Evolutionary conservation across 1,284 basidiomycete species (phyloP).

Genomic region (Ganoderma meredithae): DNA sequence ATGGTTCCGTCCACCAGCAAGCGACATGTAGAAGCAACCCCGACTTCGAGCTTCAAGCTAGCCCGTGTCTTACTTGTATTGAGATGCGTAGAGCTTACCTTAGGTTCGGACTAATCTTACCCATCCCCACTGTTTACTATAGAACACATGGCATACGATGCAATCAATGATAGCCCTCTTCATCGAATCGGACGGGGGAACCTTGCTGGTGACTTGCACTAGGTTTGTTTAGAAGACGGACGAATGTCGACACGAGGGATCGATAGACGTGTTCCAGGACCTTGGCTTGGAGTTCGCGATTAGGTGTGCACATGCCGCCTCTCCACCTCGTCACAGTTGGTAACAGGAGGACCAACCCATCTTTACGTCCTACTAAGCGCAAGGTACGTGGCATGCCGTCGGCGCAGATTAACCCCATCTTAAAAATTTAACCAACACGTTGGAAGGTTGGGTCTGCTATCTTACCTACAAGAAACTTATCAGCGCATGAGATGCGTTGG

Average conservation of each 20-base stretch:
- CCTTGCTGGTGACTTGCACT: background rate
- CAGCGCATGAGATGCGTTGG: background rate
- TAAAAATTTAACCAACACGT: background rate
- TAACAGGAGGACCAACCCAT: background rate
- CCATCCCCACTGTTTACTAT: conserved; percentile 5
- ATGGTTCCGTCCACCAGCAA: background rate
- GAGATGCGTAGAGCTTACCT: conserved; percentile 3
- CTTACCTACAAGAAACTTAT: background rate
- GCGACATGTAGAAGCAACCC: background rate
- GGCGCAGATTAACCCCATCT: background rate
- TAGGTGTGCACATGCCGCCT: background rate
- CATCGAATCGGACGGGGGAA: background rate
- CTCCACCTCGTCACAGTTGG: background rate
- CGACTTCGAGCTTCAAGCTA: background rate
- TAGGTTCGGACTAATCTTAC: conserved; percentile 14
- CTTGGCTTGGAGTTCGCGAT: background rate
- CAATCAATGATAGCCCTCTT: conserved; percentile 12
- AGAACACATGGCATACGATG: conserved; percentile 14
- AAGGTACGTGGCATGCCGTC: background rate
- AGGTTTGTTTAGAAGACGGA: background rate
- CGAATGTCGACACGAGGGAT: conserved; percentile 13
- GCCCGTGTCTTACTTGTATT: background rate
- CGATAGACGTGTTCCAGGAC: conserved; percentile 6
- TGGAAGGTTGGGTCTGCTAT: background rate
- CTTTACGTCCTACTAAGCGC: conserved; percentile 15